Base-by-base conservation (phyloP, 768 basidiomycete species). In the Rhizopogon roseolus region DNA sequence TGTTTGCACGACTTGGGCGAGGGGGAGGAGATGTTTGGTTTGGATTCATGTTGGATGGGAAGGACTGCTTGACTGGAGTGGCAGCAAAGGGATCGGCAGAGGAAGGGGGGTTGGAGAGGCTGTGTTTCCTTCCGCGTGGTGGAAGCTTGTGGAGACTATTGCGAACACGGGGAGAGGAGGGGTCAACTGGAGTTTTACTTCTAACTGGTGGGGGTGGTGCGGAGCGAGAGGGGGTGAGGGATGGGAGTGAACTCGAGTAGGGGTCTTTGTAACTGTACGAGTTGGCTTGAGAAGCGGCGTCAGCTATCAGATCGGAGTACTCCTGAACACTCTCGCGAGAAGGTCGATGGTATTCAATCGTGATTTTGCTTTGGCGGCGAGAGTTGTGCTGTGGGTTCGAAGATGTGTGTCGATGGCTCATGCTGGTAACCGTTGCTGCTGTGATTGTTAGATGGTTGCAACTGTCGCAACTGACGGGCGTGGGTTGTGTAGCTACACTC, bases 1-100 rank as follows among this genome's bases (percentile, higher is more conserved):
- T 93, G 68, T 93, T 93, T 55, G 86, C 87, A 53, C 91, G 81
- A 43, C 89, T 90, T 0, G 91, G 91, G 41, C 91, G 81, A 2
- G 86, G 84, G 8, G 90, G 90, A 1, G 89, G 83, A 0, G 82
- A 71, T 3, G 77, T 64, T 44, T 72, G 66, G 71, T 56, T 62
- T 68, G 62, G 62, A 70, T 53, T 46, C 69, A 61, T 54, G 60
- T 62, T 65, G 60, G 60, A 50, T 46, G 57, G 50, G 38, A 58
- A 44, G 43, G 68, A 44, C 66, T 66, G 68, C 13, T 62, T 60
- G 29, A 60, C 41, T 53, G 58, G 52, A 49, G 72, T 65, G 3
- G 69, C 56, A 11, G 82, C 82, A 63, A 85, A 85, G 1, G 84
- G 84, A 70, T 86, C 84, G 71, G 71, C 68, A 49, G 70, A 54